A percentile compares a stretch with the other conserved stretches of the same genome.
Conservation (phyloP, 1,139 yeast species). For the Blastobotrys illinoisensis region DNA sequence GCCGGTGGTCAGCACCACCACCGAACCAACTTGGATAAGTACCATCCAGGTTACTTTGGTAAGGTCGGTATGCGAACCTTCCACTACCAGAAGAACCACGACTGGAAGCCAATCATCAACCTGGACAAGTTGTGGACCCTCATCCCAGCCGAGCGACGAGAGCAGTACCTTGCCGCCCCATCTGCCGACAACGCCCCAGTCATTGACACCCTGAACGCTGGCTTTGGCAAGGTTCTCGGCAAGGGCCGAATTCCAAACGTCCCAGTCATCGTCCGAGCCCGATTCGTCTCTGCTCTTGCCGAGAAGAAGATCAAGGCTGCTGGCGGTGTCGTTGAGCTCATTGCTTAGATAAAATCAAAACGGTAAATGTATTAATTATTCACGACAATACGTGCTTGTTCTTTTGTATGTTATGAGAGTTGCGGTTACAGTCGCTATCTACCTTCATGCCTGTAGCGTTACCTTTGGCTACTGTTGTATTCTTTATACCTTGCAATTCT, state of each 20-base stretch:
- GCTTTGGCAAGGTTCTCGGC: slow-evolving; percentile 99
- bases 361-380: background rate
- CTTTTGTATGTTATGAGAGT: no score
- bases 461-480: no score
- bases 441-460: no score
- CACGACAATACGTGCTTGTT: background rate
- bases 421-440: no score
- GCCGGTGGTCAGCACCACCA: slow-evolving; percentile 99
- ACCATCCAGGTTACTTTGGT: slow-evolving; percentile 99
- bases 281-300: slow-evolving; percentile 98
- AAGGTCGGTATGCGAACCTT: slow-evolving; percentile 99
- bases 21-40: slow-evolving; percentile 96
- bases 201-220: slow-evolving; percentile 98
- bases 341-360: slow-evolving; percentile 59
- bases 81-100: slow-evolving; percentile 95
- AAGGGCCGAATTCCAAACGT: slow-evolving; percentile 98
- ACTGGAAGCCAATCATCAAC: slow-evolving; percentile 98
- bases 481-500: no score
- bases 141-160: slow-evolving; percentile 92
- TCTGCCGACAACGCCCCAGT: slow-evolving; percentile 94
- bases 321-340: slow-evolving; percentile 99
- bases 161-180: slow-evolving; percentile 82
- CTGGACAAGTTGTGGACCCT: slow-evolving; percentile 98
- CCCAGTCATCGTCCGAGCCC: slow-evolving; percentile 98
- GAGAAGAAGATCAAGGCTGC: slow-evolving; percentile 99